Base-by-base conservation (phyloP, 2,329 filamentous ascomycete genomes). In the Pseudogymnoascus sp. region DNA sequence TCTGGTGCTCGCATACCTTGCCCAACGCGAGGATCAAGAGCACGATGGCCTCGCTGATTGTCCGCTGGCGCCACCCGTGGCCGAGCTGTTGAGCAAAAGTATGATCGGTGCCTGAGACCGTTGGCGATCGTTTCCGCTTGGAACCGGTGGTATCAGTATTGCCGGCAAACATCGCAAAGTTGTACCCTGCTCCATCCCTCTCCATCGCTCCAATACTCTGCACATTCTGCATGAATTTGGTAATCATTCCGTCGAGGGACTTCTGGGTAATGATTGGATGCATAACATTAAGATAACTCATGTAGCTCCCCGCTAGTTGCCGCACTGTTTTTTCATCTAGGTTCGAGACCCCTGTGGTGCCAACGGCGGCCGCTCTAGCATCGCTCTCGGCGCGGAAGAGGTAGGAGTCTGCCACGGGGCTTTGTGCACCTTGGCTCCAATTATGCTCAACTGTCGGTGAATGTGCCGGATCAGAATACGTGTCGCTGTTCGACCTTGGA, bases 11-110 rank as follows among this genome's bases (percentile, higher is more conserved):
- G 70, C 90, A 93, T 11, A 98, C 89, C 71, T 92, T 92, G 16
- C 95, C 95, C 5, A 99, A 78, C 0, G 93, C 93, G 63, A 98
- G 80, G 0, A 96, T 85, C 3, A 93, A 80, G 2, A 97, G 81
- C 1, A 97, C 85, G 41, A 98, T 81, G 0, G 92, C 92, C 69
- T 90, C 96, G 62, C 87, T 83, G 14, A 95, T 86, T 6, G 89
- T 91, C 62, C 88, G 81, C 68, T 82, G 83, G 2, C 85, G 85
- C 64, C 79, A 79, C 2, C 80, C 79, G 6, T 78, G 75, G 68
- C 80, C 82, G 54, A 6, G 69, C 67, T 36, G 65, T 70, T 66
- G 69, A 70, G 69, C n/a, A 54, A 54, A 54, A n/a, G 54, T 60
- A 67, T 34, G 66, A 67, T 66, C 66, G 76, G 67, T 60, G 70